These are phyloP conservation scores for Russula brevipes DNA, from an alignment of 768 basidiomycete genomes.

Conservation along the genomic window DNA sequence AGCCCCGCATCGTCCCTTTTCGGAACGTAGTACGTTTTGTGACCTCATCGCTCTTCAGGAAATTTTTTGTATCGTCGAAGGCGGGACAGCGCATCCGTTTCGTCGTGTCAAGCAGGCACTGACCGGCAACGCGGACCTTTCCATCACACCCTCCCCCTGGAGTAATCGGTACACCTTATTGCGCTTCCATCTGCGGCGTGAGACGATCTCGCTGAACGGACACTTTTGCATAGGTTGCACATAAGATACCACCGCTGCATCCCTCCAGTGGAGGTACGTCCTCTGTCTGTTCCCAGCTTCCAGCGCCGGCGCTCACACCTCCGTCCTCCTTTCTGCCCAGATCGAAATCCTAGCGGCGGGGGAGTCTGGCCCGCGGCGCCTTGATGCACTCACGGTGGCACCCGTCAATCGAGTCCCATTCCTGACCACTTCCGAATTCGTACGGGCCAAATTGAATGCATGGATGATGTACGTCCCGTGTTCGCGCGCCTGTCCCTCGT, in stretches of 20 bases:
- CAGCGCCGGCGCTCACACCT: background rate
- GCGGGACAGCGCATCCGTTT: slow-evolving; percentile 65
- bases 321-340: slow-evolving; percentile 34
- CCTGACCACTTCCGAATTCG: slow-evolving; percentile 78
- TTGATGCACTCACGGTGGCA: slow-evolving; percentile 65
- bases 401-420: slow-evolving; percentile 69
- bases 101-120: slow-evolving; percentile 75
- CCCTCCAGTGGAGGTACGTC: slow-evolving; percentile 67
- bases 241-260: slow-evolving; percentile 70
- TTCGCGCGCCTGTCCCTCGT: background rate
- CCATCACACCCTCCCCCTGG: slow-evolving; percentile 74
- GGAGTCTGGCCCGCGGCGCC: slow-evolving; percentile 70
- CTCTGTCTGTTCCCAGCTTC: background rate
- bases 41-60: slow-evolving; percentile 46
- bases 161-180: slow-evolving; percentile 59
- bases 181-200: slow-evolving; percentile 5
- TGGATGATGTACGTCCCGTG: slow-evolving; percentile 64
- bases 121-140: slow-evolving; percentile 56
- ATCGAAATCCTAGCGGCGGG: slow-evolving; percentile 82
- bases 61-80: slow-evolving; percentile 80
- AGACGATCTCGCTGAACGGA: slow-evolving; percentile 18
- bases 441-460: slow-evolving; percentile 76
- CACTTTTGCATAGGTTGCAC: slow-evolving; percentile 50
- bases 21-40: background rate
- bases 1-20: slow-evolving; percentile 28